Percentiles rank a stretch among this genome's conserved stretches.
phyloP scores from a whole-genome alignment of 2,329 filamentous ascomycete genomes.

The Hymenoscyphus fructigenus region DNA sequence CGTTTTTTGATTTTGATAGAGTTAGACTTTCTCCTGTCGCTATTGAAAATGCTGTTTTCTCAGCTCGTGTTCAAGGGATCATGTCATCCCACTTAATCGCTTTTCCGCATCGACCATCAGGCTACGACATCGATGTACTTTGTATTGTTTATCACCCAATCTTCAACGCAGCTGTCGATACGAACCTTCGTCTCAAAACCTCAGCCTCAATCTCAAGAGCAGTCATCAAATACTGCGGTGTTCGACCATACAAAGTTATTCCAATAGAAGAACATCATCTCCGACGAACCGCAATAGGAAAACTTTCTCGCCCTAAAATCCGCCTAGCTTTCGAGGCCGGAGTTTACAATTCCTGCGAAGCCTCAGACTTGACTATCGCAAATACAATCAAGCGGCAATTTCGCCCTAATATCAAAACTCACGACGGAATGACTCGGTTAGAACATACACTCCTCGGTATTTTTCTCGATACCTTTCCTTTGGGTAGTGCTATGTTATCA shows the following conservation, averaged over 20 bases:
- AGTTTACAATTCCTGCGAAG: not conserved
- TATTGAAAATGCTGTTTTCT: conserved; percentile 42
- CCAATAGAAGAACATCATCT: conserved; percentile 20
- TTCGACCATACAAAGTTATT: conserved; percentile 30
- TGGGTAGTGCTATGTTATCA: not conserved
- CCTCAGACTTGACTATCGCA: not conserved
- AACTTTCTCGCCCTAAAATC: conserved; percentile 42
- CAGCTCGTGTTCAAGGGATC: conserved; percentile 32
- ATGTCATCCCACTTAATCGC: conserved; percentile 37
- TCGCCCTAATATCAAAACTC: not conserved
- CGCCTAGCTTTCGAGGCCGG: conserved; percentile 7
- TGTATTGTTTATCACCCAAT: conserved; percentile 42
- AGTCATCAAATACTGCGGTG: conserved; percentile 20
- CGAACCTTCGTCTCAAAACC: not conserved
- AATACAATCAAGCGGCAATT: not conserved
- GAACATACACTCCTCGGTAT: not conserved
- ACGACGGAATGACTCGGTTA: not conserved
- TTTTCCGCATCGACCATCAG: conserved; percentile 40
- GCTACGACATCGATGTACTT: conserved; percentile 41
- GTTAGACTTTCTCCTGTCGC: conserved; percentile 42
- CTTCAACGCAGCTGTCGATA: conserved; percentile 30
- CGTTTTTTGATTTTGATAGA: not conserved
- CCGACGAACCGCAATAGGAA: conserved; percentile 41
- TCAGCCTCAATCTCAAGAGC: conserved; percentile 18
- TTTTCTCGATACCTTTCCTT: not conserved